These are phyloP conservation scores for Boletus patriciae DNA, from an alignment of 768 basidiomycete genomes.

Conservation along the genomic window DNA sequence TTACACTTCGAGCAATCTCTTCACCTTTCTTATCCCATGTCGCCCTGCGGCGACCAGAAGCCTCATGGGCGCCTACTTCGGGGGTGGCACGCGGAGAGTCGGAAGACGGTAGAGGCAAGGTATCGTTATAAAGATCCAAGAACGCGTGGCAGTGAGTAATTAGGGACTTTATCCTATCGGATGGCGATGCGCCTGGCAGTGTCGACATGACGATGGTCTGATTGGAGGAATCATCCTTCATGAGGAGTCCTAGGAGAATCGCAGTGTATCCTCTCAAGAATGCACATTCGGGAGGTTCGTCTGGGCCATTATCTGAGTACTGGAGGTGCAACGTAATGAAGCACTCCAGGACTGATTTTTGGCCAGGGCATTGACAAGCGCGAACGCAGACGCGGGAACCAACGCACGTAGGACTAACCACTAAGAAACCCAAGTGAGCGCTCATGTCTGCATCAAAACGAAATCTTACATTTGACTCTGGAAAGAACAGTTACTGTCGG, in stretches of 20 bases:
- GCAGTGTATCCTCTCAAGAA: constrained; percentile 75
- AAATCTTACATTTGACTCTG: constrained; percentile 49
- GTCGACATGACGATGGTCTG: constrained; percentile 33
- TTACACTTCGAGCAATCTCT: constrained; percentile 48
- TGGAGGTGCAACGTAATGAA: constrained; percentile 51
- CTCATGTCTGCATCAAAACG: neutral
- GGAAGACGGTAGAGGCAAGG: constrained; percentile 25
- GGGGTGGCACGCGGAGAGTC: constrained; percentile 6
- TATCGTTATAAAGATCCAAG: constrained; percentile 41
- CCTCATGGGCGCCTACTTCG: constrained; percentile 6
- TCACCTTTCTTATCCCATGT: constrained; percentile 38
- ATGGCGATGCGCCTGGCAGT: constrained; percentile 36
- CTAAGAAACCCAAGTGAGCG: constrained; percentile 35
- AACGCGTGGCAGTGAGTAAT: constrained; percentile 42
- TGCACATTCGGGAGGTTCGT: constrained; percentile 38
- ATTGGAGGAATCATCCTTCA: constrained; percentile 35
- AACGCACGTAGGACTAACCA: constrained; percentile 50
- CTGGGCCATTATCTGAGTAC: constrained; percentile 26
- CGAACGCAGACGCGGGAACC: constrained; percentile 49
- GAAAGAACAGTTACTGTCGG: constrained; percentile 47
- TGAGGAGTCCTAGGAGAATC: constrained; percentile 63
- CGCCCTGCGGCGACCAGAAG: constrained; percentile 4
- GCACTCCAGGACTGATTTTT: constrained; percentile 48
- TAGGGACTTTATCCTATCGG: constrained; percentile 24
- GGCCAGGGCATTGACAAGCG: constrained; percentile 52